Evolutionary conservation across 371 early-diverging fungal genomes (phyloP), one percentile per base, ranked within the genome.

Genomic region (Haplosporangium sp.): DNA sequence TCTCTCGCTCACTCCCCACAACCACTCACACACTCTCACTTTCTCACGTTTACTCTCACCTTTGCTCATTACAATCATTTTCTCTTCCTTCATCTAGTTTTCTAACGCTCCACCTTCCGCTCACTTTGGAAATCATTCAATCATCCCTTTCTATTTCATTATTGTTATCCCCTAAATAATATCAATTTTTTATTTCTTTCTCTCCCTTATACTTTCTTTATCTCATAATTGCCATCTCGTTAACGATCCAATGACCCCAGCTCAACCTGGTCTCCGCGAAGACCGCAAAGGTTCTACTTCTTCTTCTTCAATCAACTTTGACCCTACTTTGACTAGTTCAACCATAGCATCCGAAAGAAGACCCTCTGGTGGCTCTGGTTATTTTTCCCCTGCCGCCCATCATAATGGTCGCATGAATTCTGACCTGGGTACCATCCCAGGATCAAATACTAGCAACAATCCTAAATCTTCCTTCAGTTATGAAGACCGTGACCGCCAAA

Each of bases 331-430:
- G 42, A 37, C 61, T 17, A 47, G 47, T 17, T 27, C 71, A 20
- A 63, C 68, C 4, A 40, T 34, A 10, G 47, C 19, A 13, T 61
- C 37, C 2, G 71, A 76, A 39, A 61, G 71, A 27, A 53, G 76
- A 50, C 76, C 76, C 17, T 76, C 76, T 11, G 76, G 64, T 39
- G 65, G 68, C 47, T 76, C 76, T 13, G 71, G 76, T 3, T 67
- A 76, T 60, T 71, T 76, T 52, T 39, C 76, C 42, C 58, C 38
- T 19, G 38, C 57, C 5, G 38, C 57, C 5, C 59, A 2, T 6
- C 55, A 71, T 15, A 53, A 35, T 20, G 47, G 37, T 13, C 69
- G 69, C 10, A 61, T 53, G 42, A 69, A 62, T 69, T 47, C 39
- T 19, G 67, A 67, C 60, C 58, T 39, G 20, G 60, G 47, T 11